Conservation (phyloP, 305 asterid species). For the Striga hermonthica region DNA sequence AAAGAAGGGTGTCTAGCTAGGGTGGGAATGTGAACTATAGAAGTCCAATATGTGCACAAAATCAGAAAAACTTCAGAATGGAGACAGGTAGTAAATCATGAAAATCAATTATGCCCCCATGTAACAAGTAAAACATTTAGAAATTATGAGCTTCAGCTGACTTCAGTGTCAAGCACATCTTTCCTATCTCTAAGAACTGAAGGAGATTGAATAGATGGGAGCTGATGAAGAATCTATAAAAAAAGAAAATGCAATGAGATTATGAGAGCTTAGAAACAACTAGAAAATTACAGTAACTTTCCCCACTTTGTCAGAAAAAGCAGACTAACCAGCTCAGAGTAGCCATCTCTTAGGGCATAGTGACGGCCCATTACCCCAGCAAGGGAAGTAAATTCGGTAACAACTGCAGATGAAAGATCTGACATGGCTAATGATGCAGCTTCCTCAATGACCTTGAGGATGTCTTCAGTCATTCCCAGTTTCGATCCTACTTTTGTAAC, state of each 20-base stretch:
- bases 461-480: conserved; percentile 55
- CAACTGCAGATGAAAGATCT: conserved; percentile 90
- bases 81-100: conserved; percentile 19
- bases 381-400: conserved; percentile 89
- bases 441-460: conserved; percentile 51
- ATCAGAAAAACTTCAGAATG: conserved; percentile 18
- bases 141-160: neutral
- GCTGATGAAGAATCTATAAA: conserved; percentile 2
- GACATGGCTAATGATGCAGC: conserved; percentile 91
- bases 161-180: conserved; percentile 17
- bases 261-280: neutral
- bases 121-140: conserved; percentile 4
- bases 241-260: conserved; percentile 1
- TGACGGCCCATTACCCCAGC: conserved; percentile 95
- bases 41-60: conserved; percentile 22
- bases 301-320: conserved; percentile 6
- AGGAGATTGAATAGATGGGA: conserved; percentile 6
- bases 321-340: conserved; percentile 64
- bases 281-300: conserved; percentile 8
- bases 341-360: conserved; percentile 94
- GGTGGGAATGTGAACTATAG: conserved; percentile 16
- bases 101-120: conserved; percentile 10
- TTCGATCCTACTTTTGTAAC: conserved; percentile 62
- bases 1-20: conserved; percentile 18
- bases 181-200: conserved; percentile 4